These are phyloP conservation scores for Ophiostoma sp. DNA, from an alignment of 2,329 filamentous ascomycete species.

Conservation along the genomic window DNA sequence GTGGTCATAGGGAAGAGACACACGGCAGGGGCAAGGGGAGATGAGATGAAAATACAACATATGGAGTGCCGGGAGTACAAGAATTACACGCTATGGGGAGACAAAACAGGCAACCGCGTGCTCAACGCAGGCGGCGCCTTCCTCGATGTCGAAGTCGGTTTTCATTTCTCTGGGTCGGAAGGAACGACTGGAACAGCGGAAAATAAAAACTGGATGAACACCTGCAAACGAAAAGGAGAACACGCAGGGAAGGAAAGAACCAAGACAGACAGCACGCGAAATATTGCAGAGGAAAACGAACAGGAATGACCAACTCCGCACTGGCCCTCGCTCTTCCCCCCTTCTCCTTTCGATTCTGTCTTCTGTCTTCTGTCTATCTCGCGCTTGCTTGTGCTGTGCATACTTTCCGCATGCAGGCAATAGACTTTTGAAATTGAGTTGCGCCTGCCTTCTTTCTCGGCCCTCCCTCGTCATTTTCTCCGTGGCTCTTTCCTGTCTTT, in stretches of 20 bases:
- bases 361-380: no score
- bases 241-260: neutral
- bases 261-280: neutral
- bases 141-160: neutral
- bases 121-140: neutral
- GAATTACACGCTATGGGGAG: neutral
- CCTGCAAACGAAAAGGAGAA: constrained; percentile 9
- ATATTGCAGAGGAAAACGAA: neutral
- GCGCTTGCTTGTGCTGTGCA: neutral
- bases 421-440: neutral
- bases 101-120: constrained; percentile 8
- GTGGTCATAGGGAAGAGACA: neutral
- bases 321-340: constrained; percentile 1
- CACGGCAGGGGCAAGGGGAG: neutral
- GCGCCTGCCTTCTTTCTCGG: neutral
- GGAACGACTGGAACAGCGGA: neutral
- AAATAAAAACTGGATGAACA: constrained; percentile 18
- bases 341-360: neutral
- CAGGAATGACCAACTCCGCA: constrained; percentile 3
- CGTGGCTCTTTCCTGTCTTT: neutral
- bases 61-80: neutral
- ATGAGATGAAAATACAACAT: neutral
- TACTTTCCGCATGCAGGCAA: constrained; percentile 17
- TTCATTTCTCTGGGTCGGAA: neutral
- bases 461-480: neutral